A percentile compares a stretch with the other conserved stretches of the same genome.
phyloP scores from a whole-genome alignment of 169 alveolate species.

The Eimeria zaria region DNA sequence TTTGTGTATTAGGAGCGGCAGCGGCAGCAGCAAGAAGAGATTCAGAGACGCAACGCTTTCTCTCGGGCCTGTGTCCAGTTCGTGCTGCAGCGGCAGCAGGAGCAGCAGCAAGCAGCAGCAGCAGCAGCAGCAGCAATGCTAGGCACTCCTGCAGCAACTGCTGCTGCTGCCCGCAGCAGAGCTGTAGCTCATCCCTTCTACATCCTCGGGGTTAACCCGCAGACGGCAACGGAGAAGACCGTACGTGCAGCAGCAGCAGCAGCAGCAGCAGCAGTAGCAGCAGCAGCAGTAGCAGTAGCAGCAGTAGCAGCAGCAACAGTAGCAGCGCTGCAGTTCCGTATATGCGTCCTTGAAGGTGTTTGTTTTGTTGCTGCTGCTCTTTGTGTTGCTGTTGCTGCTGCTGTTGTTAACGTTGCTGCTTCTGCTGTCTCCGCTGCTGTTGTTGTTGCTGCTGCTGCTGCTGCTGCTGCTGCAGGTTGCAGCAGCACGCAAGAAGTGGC shows the following conservation, averaged over 20 bases:
- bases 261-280: slow-evolving; percentile 29
- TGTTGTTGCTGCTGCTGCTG: slow-evolving; percentile 35
- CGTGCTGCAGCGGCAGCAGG: slow-evolving; percentile 80
- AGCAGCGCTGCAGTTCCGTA: background rate
- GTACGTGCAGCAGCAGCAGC: slow-evolving; percentile 35
- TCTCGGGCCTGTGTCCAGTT: slow-evolving; percentile 41
- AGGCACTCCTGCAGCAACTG: slow-evolving; percentile 56
- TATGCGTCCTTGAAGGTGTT: background rate
- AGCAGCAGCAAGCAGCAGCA: slow-evolving; percentile 73
- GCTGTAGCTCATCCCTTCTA: slow-evolving; percentile 60
- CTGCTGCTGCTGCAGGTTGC: slow-evolving; percentile 40
- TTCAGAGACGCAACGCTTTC: slow-evolving; percentile 5
- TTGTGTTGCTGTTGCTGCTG: background rate
- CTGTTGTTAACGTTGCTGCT: background rate
- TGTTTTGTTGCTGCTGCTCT: background rate
- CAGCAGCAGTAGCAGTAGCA: background rate
- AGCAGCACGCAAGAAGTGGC: slow-evolving; percentile 74
- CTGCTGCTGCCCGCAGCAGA: slow-evolving; percentile 63
- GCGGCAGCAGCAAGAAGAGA: slow-evolving; percentile 57
- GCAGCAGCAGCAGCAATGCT: slow-evolving; percentile 65
- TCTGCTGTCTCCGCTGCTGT: background rate
- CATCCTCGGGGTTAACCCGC: slow-evolving; percentile 73
- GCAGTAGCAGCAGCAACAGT: slow-evolving; percentile 1
- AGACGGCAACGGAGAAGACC: slow-evolving; percentile 41
- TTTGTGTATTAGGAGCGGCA: slow-evolving; percentile 33